Percentiles rank a stretch among this genome's conserved stretches.
These are phyloP conservation scores for Metarhizium brunneum DNA, from an alignment of 2,329 filamentous ascomycete species.

Conservation along the genomic window DNA sequence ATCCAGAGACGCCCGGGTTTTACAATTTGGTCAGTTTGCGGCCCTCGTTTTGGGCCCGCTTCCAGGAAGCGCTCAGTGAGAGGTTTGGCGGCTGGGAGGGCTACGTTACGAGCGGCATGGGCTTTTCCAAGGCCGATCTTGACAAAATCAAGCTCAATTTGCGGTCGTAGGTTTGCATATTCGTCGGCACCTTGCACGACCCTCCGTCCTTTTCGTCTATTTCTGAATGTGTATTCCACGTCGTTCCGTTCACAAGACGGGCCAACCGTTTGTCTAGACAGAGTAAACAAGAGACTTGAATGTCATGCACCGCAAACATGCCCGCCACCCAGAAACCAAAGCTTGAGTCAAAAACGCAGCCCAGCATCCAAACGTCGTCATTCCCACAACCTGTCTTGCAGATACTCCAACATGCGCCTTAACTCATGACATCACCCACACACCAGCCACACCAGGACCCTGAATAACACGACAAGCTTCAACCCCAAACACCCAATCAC, in stretches of 20 bases:
- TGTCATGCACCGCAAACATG: too few species aligned
- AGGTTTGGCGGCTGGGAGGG: conserved; percentile 39
- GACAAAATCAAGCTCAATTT: conserved; percentile 38
- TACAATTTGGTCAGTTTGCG: conserved; percentile 36
- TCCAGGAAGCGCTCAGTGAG: conserved; percentile 31
- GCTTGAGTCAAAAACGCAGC: too few species aligned
- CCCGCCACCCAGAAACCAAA: too few species aligned
- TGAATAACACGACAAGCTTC: not conserved
- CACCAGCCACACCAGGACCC: conserved; percentile 2
- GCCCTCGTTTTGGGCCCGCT: conserved; percentile 34
- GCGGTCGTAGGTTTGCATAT: conserved; percentile 3
- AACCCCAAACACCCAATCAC: not conserved
- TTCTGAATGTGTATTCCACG: too few species aligned
- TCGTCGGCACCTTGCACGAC: too few species aligned
- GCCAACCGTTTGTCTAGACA: too few species aligned
- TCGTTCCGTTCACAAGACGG: too few species aligned
- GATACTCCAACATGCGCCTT: too few species aligned
- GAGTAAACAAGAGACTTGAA: too few species aligned
- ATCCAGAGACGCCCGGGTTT: conserved; percentile 36
- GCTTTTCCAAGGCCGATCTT: conserved; percentile 36
- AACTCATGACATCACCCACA: conserved; percentile 1
- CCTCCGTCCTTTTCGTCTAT: too few species aligned
- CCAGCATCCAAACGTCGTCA: too few species aligned
- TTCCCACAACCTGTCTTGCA: too few species aligned
- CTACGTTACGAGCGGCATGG: conserved; percentile 35